Base-by-base conservation (phyloP, 768 basidiomycete species). In the Kwoniella sp. region DNA sequence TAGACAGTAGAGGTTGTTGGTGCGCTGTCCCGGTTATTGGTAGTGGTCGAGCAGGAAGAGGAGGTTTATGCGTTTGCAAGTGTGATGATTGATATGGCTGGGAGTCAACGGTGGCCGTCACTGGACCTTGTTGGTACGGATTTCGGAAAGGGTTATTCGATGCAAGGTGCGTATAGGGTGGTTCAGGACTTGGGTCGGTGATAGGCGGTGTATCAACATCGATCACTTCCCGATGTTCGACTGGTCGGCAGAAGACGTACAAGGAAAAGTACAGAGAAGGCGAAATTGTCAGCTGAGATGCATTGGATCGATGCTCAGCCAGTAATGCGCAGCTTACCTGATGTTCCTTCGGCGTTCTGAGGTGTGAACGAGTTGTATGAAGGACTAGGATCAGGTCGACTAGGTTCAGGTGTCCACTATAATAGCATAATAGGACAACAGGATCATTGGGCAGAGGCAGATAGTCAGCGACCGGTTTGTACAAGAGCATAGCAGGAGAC, bases 141-240 rank as follows among this genome's bases (percentile, higher is more conserved):
- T 61, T 55, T 55, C 68, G 51, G 57, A 67, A 65, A 33, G 63
- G 60, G 52, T 71, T 63, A 29, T 61, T 67, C 19, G 66, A 63
- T 47, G 51, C 36, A 27, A 58, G 37, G 46, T 49, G 54, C 5
- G 46, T 7, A 19, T 54, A 22, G 10, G 47, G 46, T 13, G 56
- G 56, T 37, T 51, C 27, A 22, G 62, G 62, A 30, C 29, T 56
- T 2, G 62, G 30, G 19, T 60, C 58, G 9, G 36, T 33, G 12
- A 50, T 44, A 19, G 58, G 50, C 21, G 58, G 58, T n/a, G 58
- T 33, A 37, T 60, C 40, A 1, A 47, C 26, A 21, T 62, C 64
- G 8, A 50, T 26, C 10, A 68, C 66, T 61, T 68, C 70, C n/a
- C 63, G 70, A 22, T 71, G 70, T 27, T 70, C 65, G 47, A 67